phyloP scores from a whole-genome alignment of 1,284 basidiomycete genomes.

The Coniferiporia weirii region DNA sequence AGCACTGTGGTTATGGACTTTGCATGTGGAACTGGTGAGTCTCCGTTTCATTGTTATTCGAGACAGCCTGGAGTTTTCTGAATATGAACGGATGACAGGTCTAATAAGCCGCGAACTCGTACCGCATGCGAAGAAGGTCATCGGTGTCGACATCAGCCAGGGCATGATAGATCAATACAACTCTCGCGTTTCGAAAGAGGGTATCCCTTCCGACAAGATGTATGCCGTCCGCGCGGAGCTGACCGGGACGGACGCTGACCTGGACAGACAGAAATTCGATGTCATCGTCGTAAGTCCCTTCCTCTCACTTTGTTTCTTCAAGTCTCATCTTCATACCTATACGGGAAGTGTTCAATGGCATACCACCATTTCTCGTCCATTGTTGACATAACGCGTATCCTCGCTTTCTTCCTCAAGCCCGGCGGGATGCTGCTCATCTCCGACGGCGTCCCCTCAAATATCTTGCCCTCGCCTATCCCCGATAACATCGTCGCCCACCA shows the following conservation, averaged over 20 bases:
- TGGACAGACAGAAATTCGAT: constrained; percentile 54
- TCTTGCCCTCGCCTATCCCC: constrained; percentile 20
- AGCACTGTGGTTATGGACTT: constrained; percentile 59
- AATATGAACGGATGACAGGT: too few species aligned
- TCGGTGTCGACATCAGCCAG: too few species aligned
- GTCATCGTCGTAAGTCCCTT: constrained; percentile 47
- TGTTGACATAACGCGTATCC: constrained; percentile 42
- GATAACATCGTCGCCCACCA: constrained; percentile 48
- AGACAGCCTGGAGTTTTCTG: not conserved
- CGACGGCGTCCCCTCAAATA: constrained; percentile 32
- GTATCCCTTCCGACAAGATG: too few species aligned
- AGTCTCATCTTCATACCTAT: not conserved
- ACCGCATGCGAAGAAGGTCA: too few species aligned
- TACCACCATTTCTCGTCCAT: constrained; percentile 65
- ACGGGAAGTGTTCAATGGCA: constrained; percentile 51
- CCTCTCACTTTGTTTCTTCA: constrained; percentile 2
- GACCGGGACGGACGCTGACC: constrained; percentile 26
- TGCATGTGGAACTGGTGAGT: constrained; percentile 60
- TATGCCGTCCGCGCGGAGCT: too few species aligned
- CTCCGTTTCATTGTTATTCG: not conserved
- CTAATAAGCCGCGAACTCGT: too few species aligned
- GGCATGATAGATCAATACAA: too few species aligned
- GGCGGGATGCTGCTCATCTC: constrained; percentile 55
- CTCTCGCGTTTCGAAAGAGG: too few species aligned
- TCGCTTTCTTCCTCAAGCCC: constrained; percentile 54